phyloP scores from a whole-genome alignment of 805 yeast genomes.

The Spathaspora sp. region DNA sequence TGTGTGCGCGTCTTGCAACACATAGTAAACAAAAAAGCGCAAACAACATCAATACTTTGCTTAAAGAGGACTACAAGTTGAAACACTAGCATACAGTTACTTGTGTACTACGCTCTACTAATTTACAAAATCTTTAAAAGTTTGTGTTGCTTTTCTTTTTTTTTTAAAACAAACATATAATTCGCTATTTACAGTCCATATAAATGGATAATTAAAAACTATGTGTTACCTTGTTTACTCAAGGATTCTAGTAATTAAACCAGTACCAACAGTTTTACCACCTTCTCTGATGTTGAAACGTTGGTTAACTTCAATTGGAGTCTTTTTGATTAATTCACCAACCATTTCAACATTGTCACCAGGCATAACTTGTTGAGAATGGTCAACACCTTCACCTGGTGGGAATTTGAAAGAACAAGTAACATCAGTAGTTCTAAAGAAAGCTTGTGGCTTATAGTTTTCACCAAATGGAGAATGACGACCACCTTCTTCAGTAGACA shows the following conservation, averaged over 20 bases:
- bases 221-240: slow-evolving; percentile 39
- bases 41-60: too few relatives aligned
- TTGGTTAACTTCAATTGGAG: slow-evolving; percentile 94
- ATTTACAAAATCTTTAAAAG: too few relatives aligned
- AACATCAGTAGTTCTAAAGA: slow-evolving; percentile 93
- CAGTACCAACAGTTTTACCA: slow-evolving; percentile 98
- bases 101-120: not conserved
- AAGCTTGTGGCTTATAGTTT: slow-evolving; percentile 97
- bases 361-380: slow-evolving; percentile 88
- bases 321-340: slow-evolving; percentile 83
- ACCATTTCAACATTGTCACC: slow-evolving; percentile 98
- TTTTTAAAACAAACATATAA: not conserved
- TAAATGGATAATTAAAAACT: not conserved
- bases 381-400: slow-evolving; percentile 64
- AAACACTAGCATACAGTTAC: too few relatives aligned
- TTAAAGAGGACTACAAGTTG: too few relatives aligned
- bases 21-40: too few relatives aligned
- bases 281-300: slow-evolving; percentile 99
- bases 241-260: slow-evolving; percentile 88
- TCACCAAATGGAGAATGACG: slow-evolving; percentile 97
- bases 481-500: slow-evolving; percentile 98
- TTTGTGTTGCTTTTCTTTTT: too few relatives aligned
- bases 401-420: slow-evolving; percentile 91
- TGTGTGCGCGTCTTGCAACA: not conserved
- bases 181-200: not conserved